Evolutionary conservation across 805 yeast species (phyloP).

Genomic region (Candida ficus): DNA sequence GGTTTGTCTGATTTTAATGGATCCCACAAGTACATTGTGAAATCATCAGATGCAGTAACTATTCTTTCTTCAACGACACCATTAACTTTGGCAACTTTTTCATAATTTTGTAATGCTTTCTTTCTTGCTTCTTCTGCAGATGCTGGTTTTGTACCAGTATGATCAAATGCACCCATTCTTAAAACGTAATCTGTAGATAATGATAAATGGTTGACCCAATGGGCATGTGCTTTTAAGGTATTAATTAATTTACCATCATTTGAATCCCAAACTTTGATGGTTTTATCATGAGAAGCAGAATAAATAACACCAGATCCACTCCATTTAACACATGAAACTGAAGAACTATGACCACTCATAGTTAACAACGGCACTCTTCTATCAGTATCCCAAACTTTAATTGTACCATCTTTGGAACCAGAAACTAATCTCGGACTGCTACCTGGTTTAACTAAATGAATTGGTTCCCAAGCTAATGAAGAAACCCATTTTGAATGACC

Average conservation of each 20-base stretch:
- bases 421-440: slow-evolving; percentile 69
- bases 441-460: slow-evolving; percentile 69
- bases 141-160: slow-evolving; percentile 44
- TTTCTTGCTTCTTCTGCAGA: slow-evolving; percentile 41
- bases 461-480: slow-evolving; percentile 89
- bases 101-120: slow-evolving; percentile 47
- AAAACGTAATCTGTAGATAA: slow-evolving; percentile 86
- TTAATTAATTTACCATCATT: slow-evolving; percentile 71
- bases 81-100: slow-evolving; percentile 49
- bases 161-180: slow-evolving; percentile 85
- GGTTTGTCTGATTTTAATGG: slow-evolving; percentile 81
- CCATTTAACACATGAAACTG: slow-evolving; percentile 97
- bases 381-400: slow-evolving; percentile 84
- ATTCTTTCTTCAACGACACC: slow-evolving; percentile 74
- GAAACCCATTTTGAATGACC: slow-evolving; percentile 93
- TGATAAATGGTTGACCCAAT: slow-evolving; percentile 95
- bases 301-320: slow-evolving; percentile 83
- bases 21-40: slow-evolving; percentile 97
- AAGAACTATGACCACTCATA: slow-evolving; percentile 79
- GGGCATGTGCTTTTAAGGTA: slow-evolving; percentile 85
- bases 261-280: slow-evolving; percentile 89
- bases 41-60: slow-evolving; percentile 95
- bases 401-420: slow-evolving; percentile 87
- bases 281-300: slow-evolving; percentile 91
- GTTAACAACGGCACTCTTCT: slow-evolving; percentile 62